Percentiles rank a stretch among this genome's conserved stretches.
phyloP scores from a whole-genome alignment of 345 rosid genomes.

The Citrus reticulata region DNA sequence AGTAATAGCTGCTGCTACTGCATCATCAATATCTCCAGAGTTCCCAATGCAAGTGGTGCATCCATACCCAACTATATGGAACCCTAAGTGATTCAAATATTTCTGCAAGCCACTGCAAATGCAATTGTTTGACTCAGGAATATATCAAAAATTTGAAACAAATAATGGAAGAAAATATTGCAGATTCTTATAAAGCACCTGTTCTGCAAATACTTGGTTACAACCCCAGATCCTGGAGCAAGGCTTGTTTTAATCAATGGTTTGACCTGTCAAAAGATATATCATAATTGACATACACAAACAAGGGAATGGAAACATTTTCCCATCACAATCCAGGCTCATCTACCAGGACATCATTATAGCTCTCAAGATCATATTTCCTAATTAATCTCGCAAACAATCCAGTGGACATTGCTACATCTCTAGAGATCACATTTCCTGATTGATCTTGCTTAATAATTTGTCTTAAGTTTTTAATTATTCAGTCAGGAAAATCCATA shows the following conservation, averaged over 20 bases:
- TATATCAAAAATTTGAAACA: background rate
- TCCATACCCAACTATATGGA: constrained; percentile 84
- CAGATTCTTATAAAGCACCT: constrained; percentile 32
- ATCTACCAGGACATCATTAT: background rate
- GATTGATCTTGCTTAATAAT: background rate
- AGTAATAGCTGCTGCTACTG: constrained; percentile 73
- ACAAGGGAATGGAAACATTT: too few species aligned
- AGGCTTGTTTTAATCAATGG: constrained; percentile 93
- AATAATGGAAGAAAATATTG: background rate
- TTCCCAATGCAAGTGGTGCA: constrained; percentile 96
- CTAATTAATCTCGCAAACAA: background rate
- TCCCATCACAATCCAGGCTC: background rate
- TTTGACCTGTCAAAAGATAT: constrained; percentile 50
- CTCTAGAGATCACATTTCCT: background rate
- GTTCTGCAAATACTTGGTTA: constrained; percentile 74
- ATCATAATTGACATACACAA: background rate
- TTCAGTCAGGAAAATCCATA: background rate
- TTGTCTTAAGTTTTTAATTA: background rate
- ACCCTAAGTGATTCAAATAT: constrained; percentile 76
- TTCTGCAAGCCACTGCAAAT: constrained; percentile 69
- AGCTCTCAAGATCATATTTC: background rate
- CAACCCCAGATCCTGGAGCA: constrained; percentile 97
- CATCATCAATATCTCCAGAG: constrained; percentile 84
- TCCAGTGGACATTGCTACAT: too few species aligned
- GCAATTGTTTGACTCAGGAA: constrained; percentile 18